These are phyloP conservation scores for Bipolaris victoriae DNA, from an alignment of 2,329 filamentous ascomycete genomes.

Conservation along the genomic window DNA sequence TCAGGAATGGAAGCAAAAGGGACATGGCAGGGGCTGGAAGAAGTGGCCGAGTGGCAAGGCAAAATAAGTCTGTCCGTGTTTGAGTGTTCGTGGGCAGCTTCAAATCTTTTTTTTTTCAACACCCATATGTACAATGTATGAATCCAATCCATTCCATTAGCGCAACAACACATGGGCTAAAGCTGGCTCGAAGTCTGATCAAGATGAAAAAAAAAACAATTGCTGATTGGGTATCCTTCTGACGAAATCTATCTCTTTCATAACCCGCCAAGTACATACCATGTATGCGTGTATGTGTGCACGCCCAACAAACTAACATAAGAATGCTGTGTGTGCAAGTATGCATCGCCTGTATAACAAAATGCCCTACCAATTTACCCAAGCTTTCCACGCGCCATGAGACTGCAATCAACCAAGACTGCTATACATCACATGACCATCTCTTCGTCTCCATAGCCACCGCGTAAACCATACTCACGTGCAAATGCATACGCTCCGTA, in stretches of 20 bases:
- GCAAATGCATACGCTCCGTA: slow-evolving; percentile 68
- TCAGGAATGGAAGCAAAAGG: slow-evolving; percentile 83
- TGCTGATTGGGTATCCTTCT: slow-evolving; percentile 11
- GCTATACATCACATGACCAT: slow-evolving; percentile 48
- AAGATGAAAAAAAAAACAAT: neutral
- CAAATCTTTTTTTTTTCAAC: neutral
- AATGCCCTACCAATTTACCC: neutral
- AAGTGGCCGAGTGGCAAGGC: slow-evolving; percentile 66
- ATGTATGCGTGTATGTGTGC: neutral
- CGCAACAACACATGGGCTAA: neutral
- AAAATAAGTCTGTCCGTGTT: slow-evolving; percentile 19
- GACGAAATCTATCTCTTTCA: slow-evolving; percentile 3
- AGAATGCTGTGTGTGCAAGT: neutral
- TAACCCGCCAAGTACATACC: neutral
- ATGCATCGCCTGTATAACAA: neutral
- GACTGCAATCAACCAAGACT: neutral
- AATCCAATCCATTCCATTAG: neutral
- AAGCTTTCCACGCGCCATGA: neutral
- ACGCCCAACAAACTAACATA: slow-evolving; percentile 2
- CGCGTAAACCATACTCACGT: slow-evolving; percentile 55
- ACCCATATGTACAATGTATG: slow-evolving; percentile 3
- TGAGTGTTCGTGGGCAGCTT: neutral
- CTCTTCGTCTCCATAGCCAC: slow-evolving; percentile 44
- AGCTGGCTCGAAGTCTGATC: neutral
- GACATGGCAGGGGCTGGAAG: slow-evolving; percentile 76